Evolutionary conservation across 2,329 filamentous ascomycete genomes (phyloP).

Genomic region (Fusarium illudens): DNA sequence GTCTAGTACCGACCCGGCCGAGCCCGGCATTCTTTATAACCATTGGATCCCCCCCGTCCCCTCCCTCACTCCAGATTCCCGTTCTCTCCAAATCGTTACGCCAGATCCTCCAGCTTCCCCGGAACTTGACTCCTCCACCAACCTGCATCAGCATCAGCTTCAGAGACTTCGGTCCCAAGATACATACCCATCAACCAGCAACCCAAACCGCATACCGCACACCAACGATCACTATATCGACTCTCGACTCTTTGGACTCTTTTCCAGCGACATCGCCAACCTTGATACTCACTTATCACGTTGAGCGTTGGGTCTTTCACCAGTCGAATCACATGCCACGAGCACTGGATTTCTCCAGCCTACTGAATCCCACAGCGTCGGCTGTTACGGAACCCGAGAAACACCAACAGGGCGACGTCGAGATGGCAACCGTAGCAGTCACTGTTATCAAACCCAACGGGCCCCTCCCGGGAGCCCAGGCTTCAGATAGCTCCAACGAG

Average conservation of each 20-base stretch:
- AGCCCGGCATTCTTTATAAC: slow-evolving; percentile 48
- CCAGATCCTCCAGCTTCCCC: slow-evolving; percentile 40
- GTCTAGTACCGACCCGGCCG: slow-evolving; percentile 44
- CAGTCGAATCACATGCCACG: slow-evolving; percentile 74
- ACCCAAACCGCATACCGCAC: background rate
- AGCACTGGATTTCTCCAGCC: slow-evolving; percentile 77
- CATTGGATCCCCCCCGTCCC: slow-evolving; percentile 42
- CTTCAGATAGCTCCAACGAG: slow-evolving; percentile 67
- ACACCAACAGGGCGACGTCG: slow-evolving; percentile 47
- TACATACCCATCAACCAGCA: slow-evolving; percentile 8
- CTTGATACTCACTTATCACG: slow-evolving; percentile 17
- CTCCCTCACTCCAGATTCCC: slow-evolving; percentile 40
- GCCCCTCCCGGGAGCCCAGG: slow-evolving; percentile 68
- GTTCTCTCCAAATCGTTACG: slow-evolving; percentile 36
- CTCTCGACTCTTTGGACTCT: slow-evolving; percentile 12
- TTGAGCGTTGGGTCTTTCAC: slow-evolving; percentile 33
- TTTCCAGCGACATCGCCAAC: background rate
- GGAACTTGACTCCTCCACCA: slow-evolving; percentile 34
- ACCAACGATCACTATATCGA: slow-evolving; percentile 16
- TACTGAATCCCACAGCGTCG: slow-evolving; percentile 67
- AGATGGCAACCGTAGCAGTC: slow-evolving; percentile 62
- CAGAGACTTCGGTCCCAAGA: slow-evolving; percentile 9
- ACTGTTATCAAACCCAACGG: slow-evolving; percentile 69
- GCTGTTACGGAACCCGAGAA: slow-evolving; percentile 38
- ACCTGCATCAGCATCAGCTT: slow-evolving; percentile 17